A percentile compares a stretch with the other conserved stretches of the same genome.
These are phyloP conservation scores for Chamaenerion angustifolium DNA, from an alignment of 345 rosid species.

Conservation along the genomic window DNA sequence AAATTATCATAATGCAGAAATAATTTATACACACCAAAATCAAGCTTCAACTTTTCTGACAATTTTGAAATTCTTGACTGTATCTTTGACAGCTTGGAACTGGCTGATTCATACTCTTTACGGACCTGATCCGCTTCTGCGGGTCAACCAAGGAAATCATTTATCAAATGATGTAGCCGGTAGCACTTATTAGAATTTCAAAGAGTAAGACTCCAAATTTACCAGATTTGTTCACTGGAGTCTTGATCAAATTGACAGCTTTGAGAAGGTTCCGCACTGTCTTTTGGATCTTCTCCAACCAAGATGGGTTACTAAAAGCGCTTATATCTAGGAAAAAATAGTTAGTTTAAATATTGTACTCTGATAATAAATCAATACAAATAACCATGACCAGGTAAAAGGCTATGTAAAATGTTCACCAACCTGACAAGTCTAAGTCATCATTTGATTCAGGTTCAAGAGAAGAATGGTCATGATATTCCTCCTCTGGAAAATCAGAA, in stretches of 20 bases:
- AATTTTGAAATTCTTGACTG: conserved; percentile 75
- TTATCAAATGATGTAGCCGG: conserved; percentile 2
- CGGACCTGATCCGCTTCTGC: conserved; percentile 70
- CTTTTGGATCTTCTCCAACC: conserved; percentile 82
- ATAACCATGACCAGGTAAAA: neutral
- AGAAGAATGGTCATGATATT: conserved; percentile 34
- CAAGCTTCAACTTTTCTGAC: conserved; percentile 62
- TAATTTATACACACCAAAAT: conserved; percentile 52
- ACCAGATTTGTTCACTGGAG: conserved; percentile 81
- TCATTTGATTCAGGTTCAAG: conserved; percentile 21
- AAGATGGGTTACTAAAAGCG: conserved; percentile 36
- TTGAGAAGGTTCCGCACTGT: conserved; percentile 50
- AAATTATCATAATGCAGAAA: neutral
- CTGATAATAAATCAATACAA: neutral
- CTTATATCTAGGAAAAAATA: conserved; percentile 3
- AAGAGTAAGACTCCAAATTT: conserved; percentile 3
- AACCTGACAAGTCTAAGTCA: conserved; percentile 50
- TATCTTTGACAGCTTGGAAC: conserved; percentile 58
- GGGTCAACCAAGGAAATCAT: conserved; percentile 11
- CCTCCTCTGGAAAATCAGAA: conserved; percentile 39
- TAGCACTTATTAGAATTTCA: neutral
- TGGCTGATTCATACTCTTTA: conserved; percentile 78
- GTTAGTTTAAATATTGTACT: neutral
- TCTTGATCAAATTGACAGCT: conserved; percentile 67
- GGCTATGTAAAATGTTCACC: neutral